phyloP scores from a whole-genome alignment of 2,329 filamentous ascomycete species.

The Phaeophleospora eucalypticola region DNA sequence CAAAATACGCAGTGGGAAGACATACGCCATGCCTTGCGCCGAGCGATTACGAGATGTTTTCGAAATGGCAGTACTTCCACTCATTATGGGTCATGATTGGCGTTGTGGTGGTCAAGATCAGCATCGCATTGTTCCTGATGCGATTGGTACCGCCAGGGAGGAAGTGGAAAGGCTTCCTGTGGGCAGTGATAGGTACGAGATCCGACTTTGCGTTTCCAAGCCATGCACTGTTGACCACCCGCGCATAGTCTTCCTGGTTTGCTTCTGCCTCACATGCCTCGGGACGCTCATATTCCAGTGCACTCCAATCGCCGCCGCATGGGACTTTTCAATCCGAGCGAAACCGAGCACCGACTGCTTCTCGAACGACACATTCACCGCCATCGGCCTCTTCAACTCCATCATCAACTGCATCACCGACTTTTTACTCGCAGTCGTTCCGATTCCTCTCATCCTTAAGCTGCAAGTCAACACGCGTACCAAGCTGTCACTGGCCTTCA shows the following conservation, averaged over 20 bases:
- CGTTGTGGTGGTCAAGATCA: slow-evolving; percentile 46
- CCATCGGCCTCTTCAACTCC: slow-evolving; percentile 47
- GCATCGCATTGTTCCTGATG: slow-evolving; percentile 45
- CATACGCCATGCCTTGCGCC: slow-evolving; percentile 33
- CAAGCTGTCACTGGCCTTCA: slow-evolving; percentile 36
- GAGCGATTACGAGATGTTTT: slow-evolving; percentile 34
- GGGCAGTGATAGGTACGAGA: slow-evolving; percentile 42
- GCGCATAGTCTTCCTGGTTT: slow-evolving; percentile 38
- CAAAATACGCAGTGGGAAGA: slow-evolving; percentile 45
- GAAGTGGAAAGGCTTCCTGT: slow-evolving; percentile 41
- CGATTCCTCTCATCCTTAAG: slow-evolving; percentile 42
- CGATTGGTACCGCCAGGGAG: slow-evolving; percentile 40
- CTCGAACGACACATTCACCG: slow-evolving; percentile 37
- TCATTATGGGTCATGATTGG: slow-evolving; percentile 46
- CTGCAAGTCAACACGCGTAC: slow-evolving; percentile 43
- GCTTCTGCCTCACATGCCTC: slow-evolving; percentile 42
- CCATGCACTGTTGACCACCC: slow-evolving; percentile 13
- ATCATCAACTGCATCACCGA: slow-evolving; percentile 40
- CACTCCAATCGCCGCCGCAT: slow-evolving; percentile 42
- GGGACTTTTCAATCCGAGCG: slow-evolving; percentile 38
- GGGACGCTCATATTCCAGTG: slow-evolving; percentile 50
- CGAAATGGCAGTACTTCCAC: slow-evolving; percentile 45
- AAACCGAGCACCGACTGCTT: slow-evolving; percentile 42
- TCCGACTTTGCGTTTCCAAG: neutral
- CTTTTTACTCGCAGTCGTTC: slow-evolving; percentile 40